Evolutionary conservation across 2,329 filamentous ascomycete genomes (phyloP), one percentile per base, ranked within the genome.

Genomic region (Arthrinium phaeospermum): DNA sequence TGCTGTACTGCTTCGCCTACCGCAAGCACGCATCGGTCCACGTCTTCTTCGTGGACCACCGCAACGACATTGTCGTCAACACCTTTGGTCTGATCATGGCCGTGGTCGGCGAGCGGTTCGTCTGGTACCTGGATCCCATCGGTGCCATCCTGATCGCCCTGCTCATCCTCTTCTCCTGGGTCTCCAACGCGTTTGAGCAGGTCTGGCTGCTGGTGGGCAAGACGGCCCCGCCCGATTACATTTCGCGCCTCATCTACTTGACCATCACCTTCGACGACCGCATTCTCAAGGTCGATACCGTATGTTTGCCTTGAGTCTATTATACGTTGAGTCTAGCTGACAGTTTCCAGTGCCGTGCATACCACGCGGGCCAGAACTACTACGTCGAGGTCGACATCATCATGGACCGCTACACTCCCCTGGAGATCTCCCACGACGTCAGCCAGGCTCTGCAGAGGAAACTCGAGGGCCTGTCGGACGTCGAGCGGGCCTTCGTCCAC

Each of bases 341-440:
- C 41, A 16, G 2, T 24, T 30, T n/a, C 14, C 61, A 83, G 81
- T 89, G 87, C 79, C 86, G 87, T 71, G 89, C 89, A 4, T 91
- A 91, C 77, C 89, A 91, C 76, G 88, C 88, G 0, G 89, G 90
- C 0, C 88, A 91, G 74, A 85, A 87, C 49, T 89, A 90, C 75
- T 91, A 90, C 75, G 89, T 91, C n/a, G 89, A 91, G 75, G 86
- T 91, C 7, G 89, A 91, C 76, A 85, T 91, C 70, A 85, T 91
- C 70, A 89, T 91, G 83, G 86, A 90, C 76, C 87, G 86, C 73
- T 81, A 85, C 5, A 83, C 86, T 1, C 88, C 87, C 5, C 82
- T 91, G 30, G 87, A 85, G 73, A 81, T 90, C 70, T 88, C 88
- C 1, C 89, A 91, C 75, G 89, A 91, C 74, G 87, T 91, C 44